Evolutionary conservation across 768 basidiomycete genomes (phyloP).

Genomic region (Russula vinacea): DNA sequence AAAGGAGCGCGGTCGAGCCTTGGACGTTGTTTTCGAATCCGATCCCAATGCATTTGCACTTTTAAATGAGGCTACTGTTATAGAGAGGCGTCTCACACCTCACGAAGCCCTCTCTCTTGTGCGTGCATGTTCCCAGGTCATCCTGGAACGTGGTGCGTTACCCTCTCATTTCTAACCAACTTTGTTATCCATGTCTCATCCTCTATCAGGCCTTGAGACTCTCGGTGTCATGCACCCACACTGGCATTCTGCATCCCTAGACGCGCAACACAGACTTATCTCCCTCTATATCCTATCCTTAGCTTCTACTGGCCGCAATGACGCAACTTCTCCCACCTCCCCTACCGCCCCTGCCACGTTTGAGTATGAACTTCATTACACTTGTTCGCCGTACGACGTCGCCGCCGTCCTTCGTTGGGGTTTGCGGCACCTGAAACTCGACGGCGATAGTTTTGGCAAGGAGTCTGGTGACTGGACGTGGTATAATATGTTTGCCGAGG

Average conservation of each 20-base stretch:
- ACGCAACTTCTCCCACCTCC: conserved; percentile 52
- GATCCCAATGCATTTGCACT: conserved; percentile 49
- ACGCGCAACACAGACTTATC: conserved; percentile 64
- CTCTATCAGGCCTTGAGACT: conserved; percentile 63
- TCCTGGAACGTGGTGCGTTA: conserved; percentile 58
- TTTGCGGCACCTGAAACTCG: conserved; percentile 66
- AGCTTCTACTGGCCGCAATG: conserved; percentile 44
- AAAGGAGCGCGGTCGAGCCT: conserved; percentile 47
- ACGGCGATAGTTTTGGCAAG: conserved; percentile 58
- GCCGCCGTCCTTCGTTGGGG: conserved; percentile 82
- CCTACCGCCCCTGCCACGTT: conserved; percentile 51
- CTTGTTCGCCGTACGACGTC: conserved; percentile 70
- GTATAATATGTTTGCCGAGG: conserved; percentile 62
- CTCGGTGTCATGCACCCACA: conserved; percentile 84
- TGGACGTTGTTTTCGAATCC: conserved; percentile 59
- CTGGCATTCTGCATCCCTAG: conserved; percentile 73
- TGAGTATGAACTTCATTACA: conserved; percentile 59
- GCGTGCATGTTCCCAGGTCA: conserved; percentile 64
- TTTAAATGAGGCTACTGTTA: conserved; percentile 54
- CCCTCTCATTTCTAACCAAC: conserved; percentile 20
- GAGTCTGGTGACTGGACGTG: conserved; percentile 48
- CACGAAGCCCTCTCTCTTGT: conserved; percentile 62
- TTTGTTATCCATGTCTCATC: conserved; percentile 14
- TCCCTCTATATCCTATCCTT: conserved; percentile 70
- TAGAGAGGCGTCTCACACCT: conserved; percentile 56